Percentiles rank a stretch among this genome's conserved stretches.
Evolutionary conservation across 2,329 filamentous ascomycete species (phyloP).

Genomic region (Coniochaeta prunicola): DNA sequence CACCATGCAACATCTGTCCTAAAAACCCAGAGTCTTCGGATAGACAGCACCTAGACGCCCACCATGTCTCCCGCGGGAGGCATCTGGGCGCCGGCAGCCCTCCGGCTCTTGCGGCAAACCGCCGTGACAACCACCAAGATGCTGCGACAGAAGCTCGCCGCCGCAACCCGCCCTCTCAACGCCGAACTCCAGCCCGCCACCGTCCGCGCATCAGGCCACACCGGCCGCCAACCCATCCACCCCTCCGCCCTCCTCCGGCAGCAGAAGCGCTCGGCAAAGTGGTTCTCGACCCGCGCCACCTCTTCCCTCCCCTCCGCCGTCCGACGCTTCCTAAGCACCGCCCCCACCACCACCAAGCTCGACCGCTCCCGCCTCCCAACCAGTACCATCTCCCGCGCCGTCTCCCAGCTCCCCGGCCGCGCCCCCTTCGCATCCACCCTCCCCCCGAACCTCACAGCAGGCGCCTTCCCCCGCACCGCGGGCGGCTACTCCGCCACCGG

Average conservation of each 20-base stretch:
- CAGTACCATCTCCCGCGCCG: slow-evolving; percentile 40
- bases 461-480: slow-evolving; percentile 73
- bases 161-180: slow-evolving; percentile 35
- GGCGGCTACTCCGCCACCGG: slow-evolving; percentile 78
- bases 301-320: slow-evolving; percentile 37
- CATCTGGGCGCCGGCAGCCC: slow-evolving; percentile 49
- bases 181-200: slow-evolving; percentile 36
- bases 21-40: background rate
- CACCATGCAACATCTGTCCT: slow-evolving; percentile 1
- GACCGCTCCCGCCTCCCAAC: slow-evolving; percentile 42
- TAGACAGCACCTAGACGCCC: slow-evolving; percentile 9
- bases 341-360: slow-evolving; percentile 28
- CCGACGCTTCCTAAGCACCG: slow-evolving; percentile 43
- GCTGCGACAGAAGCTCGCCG: slow-evolving; percentile 41
- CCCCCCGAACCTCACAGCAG: slow-evolving; percentile 86
- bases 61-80: slow-evolving; percentile 50
- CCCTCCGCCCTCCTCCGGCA: slow-evolving; percentile 42
- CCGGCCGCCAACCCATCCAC: slow-evolving; percentile 44
- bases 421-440: slow-evolving; percentile 85
- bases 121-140: slow-evolving; percentile 32
- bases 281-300: slow-evolving; percentile 37
- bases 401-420: slow-evolving; percentile 60
- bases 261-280: slow-evolving; percentile 38
- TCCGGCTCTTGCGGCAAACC: slow-evolving; percentile 47
- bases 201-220: slow-evolving; percentile 28